Evolutionary conservation across 2,329 filamentous ascomycete species (phyloP).

Genomic region (Aspergillus proliferans): DNA sequence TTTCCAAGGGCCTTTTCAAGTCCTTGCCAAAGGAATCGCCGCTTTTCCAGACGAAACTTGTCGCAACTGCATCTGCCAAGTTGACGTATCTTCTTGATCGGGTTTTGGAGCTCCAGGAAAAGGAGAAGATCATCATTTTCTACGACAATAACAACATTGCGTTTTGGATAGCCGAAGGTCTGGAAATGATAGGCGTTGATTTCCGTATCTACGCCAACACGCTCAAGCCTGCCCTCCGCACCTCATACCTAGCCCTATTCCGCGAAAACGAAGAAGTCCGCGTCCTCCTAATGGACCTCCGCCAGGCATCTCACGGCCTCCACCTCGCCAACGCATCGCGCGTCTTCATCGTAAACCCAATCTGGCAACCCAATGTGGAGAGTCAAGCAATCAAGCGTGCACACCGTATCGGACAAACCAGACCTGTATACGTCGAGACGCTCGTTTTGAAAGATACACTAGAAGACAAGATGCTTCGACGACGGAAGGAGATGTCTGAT

Average conservation of each 20-base stretch:
- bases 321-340: constrained; percentile 78
- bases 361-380: constrained; percentile 76
- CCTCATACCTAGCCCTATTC: constrained; percentile 73
- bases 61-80: constrained; percentile 82
- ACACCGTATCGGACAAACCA: constrained; percentile 76
- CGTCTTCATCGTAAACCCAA: constrained; percentile 83
- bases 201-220: constrained; percentile 52
- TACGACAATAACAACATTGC: constrained; percentile 85
- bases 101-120: constrained; percentile 59
- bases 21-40: constrained; percentile 40
- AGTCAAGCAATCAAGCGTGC: constrained; percentile 88
- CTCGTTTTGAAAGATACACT: constrained; percentile 72
- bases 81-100: constrained; percentile 75
- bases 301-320: constrained; percentile 78
- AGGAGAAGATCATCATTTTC: constrained; percentile 86
- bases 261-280: constrained; percentile 63
- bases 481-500: constrained; percentile 68
- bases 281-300: constrained; percentile 86
- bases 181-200: constrained; percentile 64
- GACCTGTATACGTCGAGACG: constrained; percentile 76
- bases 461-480: constrained; percentile 74
- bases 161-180: constrained; percentile 74
- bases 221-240: constrained; percentile 57
- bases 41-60: constrained; percentile 55
- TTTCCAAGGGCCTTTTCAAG: constrained; percentile 20